phyloP scores from a whole-genome alignment of 225 moss, liverwort and hornwort species.

The Climacium dendroides region DNA sequence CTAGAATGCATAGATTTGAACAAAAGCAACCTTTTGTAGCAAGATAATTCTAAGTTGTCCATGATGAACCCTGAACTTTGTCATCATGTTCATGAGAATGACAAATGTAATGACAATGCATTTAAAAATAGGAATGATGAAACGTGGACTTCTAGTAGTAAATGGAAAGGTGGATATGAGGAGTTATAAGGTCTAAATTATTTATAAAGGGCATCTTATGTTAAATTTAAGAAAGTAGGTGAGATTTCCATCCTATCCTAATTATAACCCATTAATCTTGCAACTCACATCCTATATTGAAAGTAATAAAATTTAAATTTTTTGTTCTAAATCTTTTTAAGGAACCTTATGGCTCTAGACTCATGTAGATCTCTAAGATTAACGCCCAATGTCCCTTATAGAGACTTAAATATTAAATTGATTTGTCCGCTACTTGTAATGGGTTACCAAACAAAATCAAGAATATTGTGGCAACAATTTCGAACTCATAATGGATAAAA shows the following conservation, averaged over 20 bases:
- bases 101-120: too few species aligned
- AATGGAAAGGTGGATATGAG: too few species aligned
- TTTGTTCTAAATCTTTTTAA: background rate
- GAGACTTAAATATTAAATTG: background rate
- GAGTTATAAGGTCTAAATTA: too few species aligned
- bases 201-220: background rate
- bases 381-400: fast-evolving
- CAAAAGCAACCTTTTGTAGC: fast-evolving
- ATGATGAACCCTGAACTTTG: too few species aligned
- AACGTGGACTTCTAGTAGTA: too few species aligned
- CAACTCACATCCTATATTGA: background rate
- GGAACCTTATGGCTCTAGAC: background rate
- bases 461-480: background rate
- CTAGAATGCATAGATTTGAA: too few species aligned
- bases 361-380: background rate
- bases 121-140: too few species aligned
- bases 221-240: background rate
- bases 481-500: background rate
- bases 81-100: too few species aligned
- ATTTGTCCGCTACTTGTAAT: background rate
- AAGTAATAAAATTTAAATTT: background rate
- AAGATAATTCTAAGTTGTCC: too few species aligned
- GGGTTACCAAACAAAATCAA: background rate
- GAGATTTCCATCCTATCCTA: background rate
- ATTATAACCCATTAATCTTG: background rate